Conservation (phyloP, 441 rosid species). For the Manihot esculenta region DNA sequence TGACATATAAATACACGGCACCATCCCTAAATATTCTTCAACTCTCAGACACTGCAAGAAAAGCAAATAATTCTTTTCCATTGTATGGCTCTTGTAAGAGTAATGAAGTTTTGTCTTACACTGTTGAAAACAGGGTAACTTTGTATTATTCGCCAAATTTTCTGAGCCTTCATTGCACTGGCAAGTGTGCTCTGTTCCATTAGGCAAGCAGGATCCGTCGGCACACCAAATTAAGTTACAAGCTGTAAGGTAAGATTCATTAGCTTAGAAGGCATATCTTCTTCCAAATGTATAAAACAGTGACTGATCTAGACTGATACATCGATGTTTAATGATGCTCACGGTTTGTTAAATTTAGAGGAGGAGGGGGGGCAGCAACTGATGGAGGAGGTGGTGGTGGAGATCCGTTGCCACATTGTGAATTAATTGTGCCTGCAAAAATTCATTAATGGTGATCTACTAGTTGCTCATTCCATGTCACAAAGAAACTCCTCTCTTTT, state of each 20-base stretch:
- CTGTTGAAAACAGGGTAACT: conserved; percentile 30
- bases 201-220: conserved; percentile 42
- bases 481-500: too few relatives aligned
- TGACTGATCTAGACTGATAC: not conserved
- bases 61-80: not conserved
- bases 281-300: not conserved
- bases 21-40: not conserved
- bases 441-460: not conserved
- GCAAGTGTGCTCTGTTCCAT: conserved; percentile 35
- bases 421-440: conserved; percentile 42
- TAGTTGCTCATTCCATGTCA: too few relatives aligned
- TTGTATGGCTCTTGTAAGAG: not conserved
- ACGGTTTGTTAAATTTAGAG: conserved; percentile 19
- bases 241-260: conserved; percentile 23
- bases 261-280: not conserved
- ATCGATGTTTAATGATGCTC: not conserved
- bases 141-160: conserved; percentile 27
- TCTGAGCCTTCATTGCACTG: conserved; percentile 35
- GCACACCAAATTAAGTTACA: conserved; percentile 45
- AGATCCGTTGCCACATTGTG: conserved; percentile 37
- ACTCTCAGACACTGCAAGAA: not conserved
- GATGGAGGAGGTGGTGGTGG: conserved; percentile 33
- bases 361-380: not conserved
- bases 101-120: conserved; percentile 28
- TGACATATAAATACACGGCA: not conserved